Conservation (phyloP, 2,329 filamentous ascomycete genomes). For the Lecanicillium sp. region DNA sequence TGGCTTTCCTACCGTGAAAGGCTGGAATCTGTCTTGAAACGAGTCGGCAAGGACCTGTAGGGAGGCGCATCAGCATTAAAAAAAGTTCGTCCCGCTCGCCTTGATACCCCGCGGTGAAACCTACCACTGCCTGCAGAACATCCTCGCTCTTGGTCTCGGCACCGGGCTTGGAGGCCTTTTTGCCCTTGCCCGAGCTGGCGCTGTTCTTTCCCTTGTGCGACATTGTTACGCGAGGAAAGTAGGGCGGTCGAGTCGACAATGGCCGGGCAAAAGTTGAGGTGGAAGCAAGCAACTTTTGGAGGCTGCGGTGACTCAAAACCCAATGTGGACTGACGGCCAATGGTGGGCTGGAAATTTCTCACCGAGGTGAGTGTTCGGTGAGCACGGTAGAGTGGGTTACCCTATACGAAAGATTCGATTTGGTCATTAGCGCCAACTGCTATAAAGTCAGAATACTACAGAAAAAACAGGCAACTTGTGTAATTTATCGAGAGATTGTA, state of each 20-base stretch:
- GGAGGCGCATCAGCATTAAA: background rate
- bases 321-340: conserved; percentile 21
- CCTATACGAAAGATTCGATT: conserved; percentile 3
- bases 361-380: conserved; percentile 18
- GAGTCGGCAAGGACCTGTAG: conserved; percentile 80
- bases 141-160: conserved; percentile 51
- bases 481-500: too few relatives aligned
- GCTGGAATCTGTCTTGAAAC: conserved; percentile 85
- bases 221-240: conserved; percentile 24
- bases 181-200: conserved; percentile 37
- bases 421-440: too few relatives aligned
- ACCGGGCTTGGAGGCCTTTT: conserved; percentile 42
- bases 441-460: too few relatives aligned
- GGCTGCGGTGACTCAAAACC: conserved; percentile 12
- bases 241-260: conserved; percentile 11
- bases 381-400: conserved; percentile 4
- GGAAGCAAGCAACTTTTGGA: conserved; percentile 1
- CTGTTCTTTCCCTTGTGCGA: conserved; percentile 37
- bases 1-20: conserved; percentile 82
- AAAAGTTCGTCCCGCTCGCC: conserved; percentile 7
- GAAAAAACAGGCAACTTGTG: too few relatives aligned
- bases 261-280: conserved; percentile 11
- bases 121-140: conserved; percentile 48
- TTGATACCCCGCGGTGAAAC: conserved; percentile 20
- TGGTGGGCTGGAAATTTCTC: conserved; percentile 17